These are phyloP conservation scores for Ogataea methanolica DNA, from an alignment of 805 yeast species.

Conservation along the genomic window DNA sequence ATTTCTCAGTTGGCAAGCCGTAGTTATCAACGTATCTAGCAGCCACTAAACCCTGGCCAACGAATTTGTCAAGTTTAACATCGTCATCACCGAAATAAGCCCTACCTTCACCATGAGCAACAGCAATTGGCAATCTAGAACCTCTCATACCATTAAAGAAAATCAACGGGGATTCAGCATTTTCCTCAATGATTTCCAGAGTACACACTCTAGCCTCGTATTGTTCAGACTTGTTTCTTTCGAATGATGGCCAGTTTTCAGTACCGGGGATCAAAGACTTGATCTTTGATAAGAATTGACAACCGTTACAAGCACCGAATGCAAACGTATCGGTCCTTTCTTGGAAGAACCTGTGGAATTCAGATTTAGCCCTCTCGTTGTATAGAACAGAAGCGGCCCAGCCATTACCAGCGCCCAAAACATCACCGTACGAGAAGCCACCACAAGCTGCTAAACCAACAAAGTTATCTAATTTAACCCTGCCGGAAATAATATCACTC, in stretches of 20 bases:
- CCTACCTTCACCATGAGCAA: conserved; percentile 98
- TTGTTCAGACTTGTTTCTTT: conserved; percentile 86
- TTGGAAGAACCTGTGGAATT: conserved; percentile 77
- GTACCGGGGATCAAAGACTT: conserved; percentile 88
- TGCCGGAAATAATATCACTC: conserved; percentile 82
- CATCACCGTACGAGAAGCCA: conserved; percentile 98
- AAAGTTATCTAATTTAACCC: conserved; percentile 68
- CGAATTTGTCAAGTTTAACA: conserved; percentile 44
- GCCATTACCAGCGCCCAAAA: conserved; percentile 96
- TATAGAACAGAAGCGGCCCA: conserved; percentile 97
- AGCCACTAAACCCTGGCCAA: conserved; percentile 50
- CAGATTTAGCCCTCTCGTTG: conserved; percentile 69
- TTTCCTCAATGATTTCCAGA: conserved; percentile 66
- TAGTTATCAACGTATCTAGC: conserved; percentile 87
- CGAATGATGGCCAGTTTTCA: conserved; percentile 94
- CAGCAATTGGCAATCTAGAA: conserved; percentile 92
- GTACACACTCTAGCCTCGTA: conserved; percentile 92
- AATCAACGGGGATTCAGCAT: conserved; percentile 48
- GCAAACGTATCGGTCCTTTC: conserved; percentile 91
- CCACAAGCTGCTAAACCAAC: conserved; percentile 98
- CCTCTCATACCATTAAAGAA: conserved; percentile 90
- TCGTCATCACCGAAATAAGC: conserved; percentile 57
- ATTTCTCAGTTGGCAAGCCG: conserved; percentile 75
- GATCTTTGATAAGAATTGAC: conserved; percentile 89
- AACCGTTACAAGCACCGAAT: conserved; percentile 97